Base-by-base conservation (phyloP, 2,329 filamentous ascomycete genomes). In the Apiospora marii region DNA sequence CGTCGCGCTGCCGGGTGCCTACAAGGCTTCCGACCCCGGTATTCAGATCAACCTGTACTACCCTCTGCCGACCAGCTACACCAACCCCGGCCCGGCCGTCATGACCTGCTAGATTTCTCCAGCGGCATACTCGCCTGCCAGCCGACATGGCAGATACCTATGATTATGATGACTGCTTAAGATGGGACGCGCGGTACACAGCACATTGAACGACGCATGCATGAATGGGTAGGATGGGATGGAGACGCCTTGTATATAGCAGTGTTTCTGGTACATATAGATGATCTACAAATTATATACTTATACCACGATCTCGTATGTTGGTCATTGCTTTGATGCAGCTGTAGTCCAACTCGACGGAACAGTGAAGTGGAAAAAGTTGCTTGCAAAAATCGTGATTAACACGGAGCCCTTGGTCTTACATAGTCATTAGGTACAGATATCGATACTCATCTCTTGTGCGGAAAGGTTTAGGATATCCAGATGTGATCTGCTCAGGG, bases 1-100 rank as follows among this genome's bases (percentile, higher is more conserved):
- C 41, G 80, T 85, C 51, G 75, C 80, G 3, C 80, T 81, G 74
- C 80, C 80, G 1, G 80, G 80, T 48, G 79, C 79, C 22, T 81
- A 87, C 76, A 85, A 84, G 78, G 79, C 75, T 0, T 81, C 76
- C 12, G 79, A 81, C 72, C 79, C 80, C 2, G 80, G 80, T n/a
- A 71, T 81, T 12, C 74, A 80, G 75, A 77, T 81, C 72, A 81
- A 81, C 68, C 80, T 81, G 72, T 81, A 80, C 73, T 79, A 80
- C 68, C 78, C 78, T 27, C 68, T 79, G 16, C 72, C 78, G 48
- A 79, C 78, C 6, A 74, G 71, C 44, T 80, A 79, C 46, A 78
- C 77, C 1, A 78, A 77, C 8, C 78, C 78, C 1, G 78, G 78
- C 44, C 67, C 67, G 43, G 67, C 67, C 27, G 67, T 48, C 44